Base-by-base conservation (phyloP, 768 basidiomycete species). In the Brasilioporus rufonigricans region DNA sequence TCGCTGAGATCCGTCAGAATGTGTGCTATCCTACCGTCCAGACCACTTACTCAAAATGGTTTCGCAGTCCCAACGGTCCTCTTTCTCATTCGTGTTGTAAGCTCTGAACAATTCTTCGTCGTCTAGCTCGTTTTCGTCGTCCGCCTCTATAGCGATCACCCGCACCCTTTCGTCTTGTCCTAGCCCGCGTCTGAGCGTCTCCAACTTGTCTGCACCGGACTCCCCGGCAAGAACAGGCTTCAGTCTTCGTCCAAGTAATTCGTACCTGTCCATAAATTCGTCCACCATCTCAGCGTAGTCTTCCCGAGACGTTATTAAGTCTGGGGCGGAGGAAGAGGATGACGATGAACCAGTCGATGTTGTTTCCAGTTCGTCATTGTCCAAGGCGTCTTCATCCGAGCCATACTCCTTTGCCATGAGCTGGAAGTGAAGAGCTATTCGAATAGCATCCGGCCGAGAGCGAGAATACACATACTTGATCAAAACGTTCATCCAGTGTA, bases 1-100 rank as follows among this genome's bases (percentile, higher is more conserved):
- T 98, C 10, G 89, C 96, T 97, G 65, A 19, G 29, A 47, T 41
- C 39, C n/a, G 43, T 59, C 61, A 57, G 55, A 14, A 18, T 55
- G 44, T 59, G 48, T 19, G 26, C 2, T 31, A 41, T 19, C 16
- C 26, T 16, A 19, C 16, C 33, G 19, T 11, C 27, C 2, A 19
- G 23, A 3, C 44, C 13, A 79, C 90, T 69, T 70, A 96, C 96
- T 86, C 3, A 99, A 76, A 36, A 99, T 89, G 1, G 93, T 97
- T 71, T 99, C 95, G 57, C 91, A 95, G 67, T 99, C 97, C 97
- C 97, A 99, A 43, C 84, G 74, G 59, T 89, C 86, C 60, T 87
- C 84, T 51, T 84, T 82, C 61, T 84, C 80, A 8, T 60, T 60
- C 48, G 70, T 56, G 52, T 74, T 59, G 12, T 73, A 66, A 7